Evolutionary conservation across 2,329 filamentous ascomycete species (phyloP).

Genomic region (Cercospora berteroae): DNA sequence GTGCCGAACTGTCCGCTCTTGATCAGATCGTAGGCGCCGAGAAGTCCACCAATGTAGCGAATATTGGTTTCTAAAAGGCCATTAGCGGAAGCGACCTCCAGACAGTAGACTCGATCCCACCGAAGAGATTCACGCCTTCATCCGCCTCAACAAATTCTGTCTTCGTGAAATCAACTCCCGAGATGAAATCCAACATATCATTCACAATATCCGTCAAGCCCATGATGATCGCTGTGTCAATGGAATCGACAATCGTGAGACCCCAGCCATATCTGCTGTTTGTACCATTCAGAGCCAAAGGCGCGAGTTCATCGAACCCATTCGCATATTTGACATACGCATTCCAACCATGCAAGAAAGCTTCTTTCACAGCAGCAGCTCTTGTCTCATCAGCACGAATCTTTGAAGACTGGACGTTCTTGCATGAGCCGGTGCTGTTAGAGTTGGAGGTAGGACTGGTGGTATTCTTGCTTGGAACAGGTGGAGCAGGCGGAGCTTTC

Average conservation of each 20-base stretch:
- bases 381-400: constrained; percentile 2
- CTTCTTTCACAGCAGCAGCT: constrained; percentile 22
- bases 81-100: not conserved
- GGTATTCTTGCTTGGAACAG: not conserved
- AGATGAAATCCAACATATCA: constrained; percentile 26
- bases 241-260: constrained; percentile 28
- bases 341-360: constrained; percentile 22
- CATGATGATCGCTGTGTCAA: constrained; percentile 32
- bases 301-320: constrained; percentile 21
- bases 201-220: constrained; percentile 25
- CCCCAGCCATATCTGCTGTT: constrained; percentile 31
- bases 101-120: too few species aligned
- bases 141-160: constrained; percentile 35
- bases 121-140: constrained; percentile 17
- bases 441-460: not conserved
- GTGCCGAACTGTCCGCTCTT: constrained; percentile 25
- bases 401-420: constrained; percentile 17
- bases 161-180: constrained; percentile 30
- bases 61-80: constrained; percentile 23
- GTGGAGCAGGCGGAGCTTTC: not conserved
- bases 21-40: constrained; percentile 29
- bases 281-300: constrained; percentile 16
- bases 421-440: constrained; percentile 9
- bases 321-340: constrained; percentile 39
- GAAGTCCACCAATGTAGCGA: constrained; percentile 28